Conservation (phyloP, 2,329 filamentous ascomycete species). For the Pleoardoris graminearum region DNA sequence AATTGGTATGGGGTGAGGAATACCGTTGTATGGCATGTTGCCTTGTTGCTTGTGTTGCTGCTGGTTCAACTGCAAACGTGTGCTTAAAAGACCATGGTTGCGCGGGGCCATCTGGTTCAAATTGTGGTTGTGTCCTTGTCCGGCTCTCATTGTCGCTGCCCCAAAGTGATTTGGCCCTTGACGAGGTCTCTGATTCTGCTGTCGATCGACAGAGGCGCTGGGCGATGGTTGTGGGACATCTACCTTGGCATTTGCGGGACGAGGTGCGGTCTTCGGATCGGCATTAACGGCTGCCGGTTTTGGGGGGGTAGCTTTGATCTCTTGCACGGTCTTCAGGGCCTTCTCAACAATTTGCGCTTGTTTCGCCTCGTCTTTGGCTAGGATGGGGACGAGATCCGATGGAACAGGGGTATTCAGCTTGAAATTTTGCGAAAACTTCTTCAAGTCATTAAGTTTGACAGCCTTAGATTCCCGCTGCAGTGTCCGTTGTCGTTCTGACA, state of each 20-base stretch:
- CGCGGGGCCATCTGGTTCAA: conserved; percentile 46
- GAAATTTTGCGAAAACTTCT: conserved; percentile 92
- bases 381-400: conserved; percentile 86
- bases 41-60: conserved; percentile 55
- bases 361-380: conserved; percentile 94
- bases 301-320: conserved; percentile 45
- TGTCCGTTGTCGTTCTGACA: conserved; percentile 59
- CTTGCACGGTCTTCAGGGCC: conserved; percentile 74
- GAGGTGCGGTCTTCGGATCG: conserved; percentile 36
- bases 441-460: conserved; percentile 88
- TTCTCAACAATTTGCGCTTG: conserved; percentile 92
- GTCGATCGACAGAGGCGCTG: conserved; percentile 47
- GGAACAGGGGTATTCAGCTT: conserved; percentile 93
- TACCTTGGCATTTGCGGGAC: conserved; percentile 43
- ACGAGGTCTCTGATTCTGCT: conserved; percentile 53
- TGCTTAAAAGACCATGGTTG: conserved; percentile 52
- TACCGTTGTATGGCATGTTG: conserved; percentile 49
- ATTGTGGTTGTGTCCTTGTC: conserved; percentile 48
- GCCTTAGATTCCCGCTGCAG: conserved; percentile 75
- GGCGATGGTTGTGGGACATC: conserved; percentile 37
- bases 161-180: conserved; percentile 44
- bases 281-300: conserved; percentile 49
- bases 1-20: conserved; percentile 60
- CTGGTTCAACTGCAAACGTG: conserved; percentile 56
- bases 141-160: conserved; percentile 49